Conservation (phyloP, 768 basidiomycete species). For the Mycena chlorophos region DNA sequence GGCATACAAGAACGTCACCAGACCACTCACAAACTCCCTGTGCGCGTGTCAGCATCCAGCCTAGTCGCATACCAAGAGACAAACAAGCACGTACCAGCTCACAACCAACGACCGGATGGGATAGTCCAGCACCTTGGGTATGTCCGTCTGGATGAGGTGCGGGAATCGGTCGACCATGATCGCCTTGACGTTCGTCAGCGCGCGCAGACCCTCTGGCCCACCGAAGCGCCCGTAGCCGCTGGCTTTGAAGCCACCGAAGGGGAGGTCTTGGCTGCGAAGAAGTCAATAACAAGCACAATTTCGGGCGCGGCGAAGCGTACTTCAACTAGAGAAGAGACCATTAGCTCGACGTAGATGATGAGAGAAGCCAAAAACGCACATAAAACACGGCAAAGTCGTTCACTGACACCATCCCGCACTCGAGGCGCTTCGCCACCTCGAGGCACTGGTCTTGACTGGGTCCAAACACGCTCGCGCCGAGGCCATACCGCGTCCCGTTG, state of each 20-base stretch:
- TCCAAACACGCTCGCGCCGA: constrained; percentile 95
- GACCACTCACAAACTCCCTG: constrained; percentile 53
- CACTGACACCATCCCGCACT: constrained; percentile 96
- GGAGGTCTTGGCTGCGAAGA: constrained; percentile 73
- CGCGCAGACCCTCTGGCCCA: constrained; percentile 91
- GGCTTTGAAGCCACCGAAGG: constrained; percentile 90
- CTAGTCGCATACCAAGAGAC: not conserved
- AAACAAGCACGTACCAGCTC: constrained; percentile 62
- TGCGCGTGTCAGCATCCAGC: constrained; percentile 1
- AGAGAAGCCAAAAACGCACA: constrained; percentile 42
- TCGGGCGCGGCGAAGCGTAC: constrained; percentile 39
- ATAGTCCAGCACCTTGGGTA: constrained; percentile 86
- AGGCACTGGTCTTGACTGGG: constrained; percentile 76
- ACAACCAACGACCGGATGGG: constrained; percentile 70
- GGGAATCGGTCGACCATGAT: constrained; percentile 88
- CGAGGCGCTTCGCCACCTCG: constrained; percentile 75
- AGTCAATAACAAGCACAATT: constrained; percentile 10
- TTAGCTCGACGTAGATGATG: constrained; percentile 4
- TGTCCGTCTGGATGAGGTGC: constrained; percentile 75
- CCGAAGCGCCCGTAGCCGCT: constrained; percentile 95
- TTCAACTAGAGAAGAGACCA: constrained; percentile 52
- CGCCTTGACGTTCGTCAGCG: constrained; percentile 86
- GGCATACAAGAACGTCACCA: constrained; percentile 54
- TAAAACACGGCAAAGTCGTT: constrained; percentile 94
- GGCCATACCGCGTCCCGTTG: constrained; percentile 84